Conservation (phyloP, 1,284 basidiomycete genomes). For the Baeospora myosura region DNA sequence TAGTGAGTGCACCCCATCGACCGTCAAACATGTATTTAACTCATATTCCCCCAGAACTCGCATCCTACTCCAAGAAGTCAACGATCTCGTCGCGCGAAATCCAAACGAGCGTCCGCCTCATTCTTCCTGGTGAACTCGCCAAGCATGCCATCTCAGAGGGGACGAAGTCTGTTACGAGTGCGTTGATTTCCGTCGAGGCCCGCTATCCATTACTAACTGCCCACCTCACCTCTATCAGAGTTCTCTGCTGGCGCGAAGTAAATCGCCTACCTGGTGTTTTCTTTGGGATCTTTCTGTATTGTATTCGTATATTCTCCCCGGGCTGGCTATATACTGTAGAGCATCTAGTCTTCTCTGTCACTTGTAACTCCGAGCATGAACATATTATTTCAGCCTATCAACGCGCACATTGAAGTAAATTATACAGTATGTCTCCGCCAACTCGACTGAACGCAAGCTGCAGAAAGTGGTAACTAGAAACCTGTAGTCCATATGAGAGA, state of each 20-base stretch:
- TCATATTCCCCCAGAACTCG: slow-evolving; percentile 51
- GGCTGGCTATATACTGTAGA: slow-evolving; percentile 6
- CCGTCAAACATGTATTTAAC: slow-evolving; percentile 37
- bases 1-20: slow-evolving; percentile 37
- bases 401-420: too few relatives aligned
- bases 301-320: neutral
- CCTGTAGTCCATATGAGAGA: neutral
- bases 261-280: slow-evolving; percentile 1
- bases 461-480: slow-evolving; percentile 9
- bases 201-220: neutral
- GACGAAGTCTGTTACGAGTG: slow-evolving; percentile 45
- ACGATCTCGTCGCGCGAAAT: slow-evolving; percentile 86
- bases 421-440: too few relatives aligned
- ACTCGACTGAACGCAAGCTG: too few relatives aligned
- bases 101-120: slow-evolving; percentile 76
- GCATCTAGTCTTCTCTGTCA: slow-evolving; percentile 2
- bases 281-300: slow-evolving; percentile 7
- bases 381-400: too few relatives aligned
- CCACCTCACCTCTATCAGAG: slow-evolving; percentile 15
- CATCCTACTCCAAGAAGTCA: slow-evolving; percentile 80
- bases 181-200: slow-evolving; percentile 11
- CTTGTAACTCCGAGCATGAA: neutral
- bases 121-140: slow-evolving; percentile 71
- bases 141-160: slow-evolving; percentile 67
- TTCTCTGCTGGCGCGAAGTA: slow-evolving; percentile 25